phyloP scores from a whole-genome alignment of 805 yeast genomes.

The Candida insectorum region DNA sequence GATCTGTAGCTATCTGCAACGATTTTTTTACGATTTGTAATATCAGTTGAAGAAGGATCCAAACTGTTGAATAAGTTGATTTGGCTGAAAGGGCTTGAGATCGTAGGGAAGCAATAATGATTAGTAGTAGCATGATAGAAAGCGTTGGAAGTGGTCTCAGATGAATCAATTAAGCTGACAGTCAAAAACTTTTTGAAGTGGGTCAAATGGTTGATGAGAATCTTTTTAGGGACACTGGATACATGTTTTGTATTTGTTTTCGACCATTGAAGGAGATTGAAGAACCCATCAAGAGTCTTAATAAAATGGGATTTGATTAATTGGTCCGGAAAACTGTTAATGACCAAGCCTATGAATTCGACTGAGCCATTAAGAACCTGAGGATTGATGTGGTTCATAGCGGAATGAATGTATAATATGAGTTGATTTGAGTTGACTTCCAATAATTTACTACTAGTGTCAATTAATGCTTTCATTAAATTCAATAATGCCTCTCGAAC shows the following conservation, averaged over 20 bases:
- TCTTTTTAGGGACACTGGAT: constrained; percentile 27
- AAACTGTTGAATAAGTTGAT: constrained; percentile 55
- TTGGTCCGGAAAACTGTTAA: constrained; percentile 53
- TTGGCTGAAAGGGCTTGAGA: constrained; percentile 62
- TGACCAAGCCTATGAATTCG: constrained; percentile 56
- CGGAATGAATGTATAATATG: constrained; percentile 76
- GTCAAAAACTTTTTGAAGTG: constrained; percentile 41
- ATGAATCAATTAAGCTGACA: constrained; percentile 32
- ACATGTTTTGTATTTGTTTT: constrained; percentile 34
- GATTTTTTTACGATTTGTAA: constrained; percentile 13
- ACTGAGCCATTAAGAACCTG: constrained; percentile 75
- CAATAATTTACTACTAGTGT: constrained; percentile 50
- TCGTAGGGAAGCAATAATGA: constrained; percentile 51
- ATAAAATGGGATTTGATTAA: constrained; percentile 63
- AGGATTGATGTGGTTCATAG: constrained; percentile 88
- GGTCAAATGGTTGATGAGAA: constrained; percentile 39
- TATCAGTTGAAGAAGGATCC: constrained; percentile 12
- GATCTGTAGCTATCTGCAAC: too few species aligned
- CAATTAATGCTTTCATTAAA: constrained; percentile 46
- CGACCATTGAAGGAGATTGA: constrained; percentile 76
- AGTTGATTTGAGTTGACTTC: constrained; percentile 57
- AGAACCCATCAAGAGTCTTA: constrained; percentile 63
- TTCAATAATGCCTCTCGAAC: constrained; percentile 60
- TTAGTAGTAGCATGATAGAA: constrained; percentile 45
- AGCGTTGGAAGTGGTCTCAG: constrained; percentile 13